A percentile compares a stretch with the other conserved stretches of the same genome.
Conservation (phyloP, 352 stramenopile species). For the Globisporangium emineosum region DNA sequence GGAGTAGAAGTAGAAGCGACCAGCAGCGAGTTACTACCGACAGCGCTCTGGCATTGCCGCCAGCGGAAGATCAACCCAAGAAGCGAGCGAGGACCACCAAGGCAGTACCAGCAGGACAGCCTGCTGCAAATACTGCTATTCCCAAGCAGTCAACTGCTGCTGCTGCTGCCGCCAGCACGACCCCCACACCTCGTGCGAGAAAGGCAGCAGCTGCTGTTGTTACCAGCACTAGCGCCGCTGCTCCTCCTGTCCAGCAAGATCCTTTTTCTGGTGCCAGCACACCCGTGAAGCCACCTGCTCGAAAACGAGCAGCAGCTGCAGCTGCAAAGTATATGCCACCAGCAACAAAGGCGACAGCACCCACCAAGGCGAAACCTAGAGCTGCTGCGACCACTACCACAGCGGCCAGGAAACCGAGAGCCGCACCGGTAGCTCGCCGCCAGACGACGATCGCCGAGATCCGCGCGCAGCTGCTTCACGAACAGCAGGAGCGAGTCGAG, state of each 20-base stretch:
- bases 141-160: neutral
- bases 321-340: too few relatives aligned
- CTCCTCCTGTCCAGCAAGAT: neutral
- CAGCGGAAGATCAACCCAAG: neutral
- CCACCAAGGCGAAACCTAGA: constrained; percentile 1
- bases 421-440: constrained; percentile 13
- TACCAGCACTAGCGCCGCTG: neutral
- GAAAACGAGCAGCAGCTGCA: constrained; percentile 1
- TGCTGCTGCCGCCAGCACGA: neutral
- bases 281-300: constrained; percentile 6
- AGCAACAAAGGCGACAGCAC: constrained; percentile 1
- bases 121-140: neutral
- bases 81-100: constrained; percentile 12
- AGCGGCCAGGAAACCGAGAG: neutral
- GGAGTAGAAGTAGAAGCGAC: neutral
- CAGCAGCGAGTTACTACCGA: neutral
- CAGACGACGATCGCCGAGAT: constrained; percentile 40
- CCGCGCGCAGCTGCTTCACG: constrained; percentile 36
- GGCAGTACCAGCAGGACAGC: neutral
- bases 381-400: neutral
- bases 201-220: neutral
- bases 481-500: constrained; percentile 54
- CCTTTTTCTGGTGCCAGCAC: neutral
- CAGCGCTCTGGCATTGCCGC: neutral
- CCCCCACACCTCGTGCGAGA: neutral